These are phyloP conservation scores for Omphalotus guepiniiformis DNA, from an alignment of 768 basidiomycete species.

Conservation along the genomic window DNA sequence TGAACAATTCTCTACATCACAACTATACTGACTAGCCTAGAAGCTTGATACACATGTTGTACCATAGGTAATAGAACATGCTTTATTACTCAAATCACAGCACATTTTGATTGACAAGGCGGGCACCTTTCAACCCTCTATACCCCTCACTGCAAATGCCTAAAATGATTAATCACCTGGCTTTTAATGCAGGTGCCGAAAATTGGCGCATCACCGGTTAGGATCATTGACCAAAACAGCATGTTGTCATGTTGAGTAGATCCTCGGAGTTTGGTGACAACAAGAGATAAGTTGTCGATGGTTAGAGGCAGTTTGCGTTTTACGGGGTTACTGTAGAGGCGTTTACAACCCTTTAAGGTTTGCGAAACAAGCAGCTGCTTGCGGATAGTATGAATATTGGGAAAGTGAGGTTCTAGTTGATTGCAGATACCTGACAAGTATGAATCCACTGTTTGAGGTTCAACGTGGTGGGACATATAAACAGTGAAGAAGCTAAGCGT, in stretches of 20 bases:
- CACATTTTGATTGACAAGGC: no score
- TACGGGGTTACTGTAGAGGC: not conserved
- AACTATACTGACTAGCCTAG: no score
- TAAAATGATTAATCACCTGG: no score
- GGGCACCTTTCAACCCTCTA: no score
- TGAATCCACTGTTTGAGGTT: slow-evolving; percentile 14
- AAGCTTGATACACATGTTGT: no score
- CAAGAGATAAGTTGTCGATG: slow-evolving; percentile 5
- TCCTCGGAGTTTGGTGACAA: not conserved
- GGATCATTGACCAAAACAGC: slow-evolving; percentile 15
- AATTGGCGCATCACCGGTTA: no score
- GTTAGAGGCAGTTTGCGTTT: slow-evolving; percentile 10
- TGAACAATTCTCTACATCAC: no score
- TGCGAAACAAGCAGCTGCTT: slow-evolving; percentile 6
- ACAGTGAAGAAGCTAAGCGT: slow-evolving; percentile 26
- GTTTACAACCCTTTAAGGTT: slow-evolving; percentile 11
- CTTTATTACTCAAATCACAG: no score
- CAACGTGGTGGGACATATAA: slow-evolving; percentile 24
- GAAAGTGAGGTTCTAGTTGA: slow-evolving; percentile 18
- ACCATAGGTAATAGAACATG: no score
- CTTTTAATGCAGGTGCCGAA: no score
- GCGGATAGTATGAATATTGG: slow-evolving; percentile 2
- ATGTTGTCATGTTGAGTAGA: slow-evolving; percentile 16
- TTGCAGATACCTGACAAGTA: slow-evolving; percentile 22
- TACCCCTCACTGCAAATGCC: no score